These are phyloP conservation scores for Acacia pycnantha DNA, from an alignment of 331 rosid genomes.

Conservation along the genomic window DNA sequence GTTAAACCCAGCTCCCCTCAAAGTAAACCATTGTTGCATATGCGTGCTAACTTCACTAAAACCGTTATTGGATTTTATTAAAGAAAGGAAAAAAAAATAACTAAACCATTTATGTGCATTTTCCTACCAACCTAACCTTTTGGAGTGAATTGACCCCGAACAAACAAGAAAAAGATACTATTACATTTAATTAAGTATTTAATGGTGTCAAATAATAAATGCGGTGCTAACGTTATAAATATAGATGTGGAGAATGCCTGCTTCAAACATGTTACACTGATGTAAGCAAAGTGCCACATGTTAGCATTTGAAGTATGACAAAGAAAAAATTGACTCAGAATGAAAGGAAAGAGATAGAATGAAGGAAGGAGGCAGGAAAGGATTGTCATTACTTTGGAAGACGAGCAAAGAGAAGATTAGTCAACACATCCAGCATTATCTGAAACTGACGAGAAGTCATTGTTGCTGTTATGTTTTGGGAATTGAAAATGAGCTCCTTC, in stretches of 20 bases:
- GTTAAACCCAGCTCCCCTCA: not conserved
- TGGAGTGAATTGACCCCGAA: not conserved
- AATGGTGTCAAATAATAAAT: constrained; percentile 8
- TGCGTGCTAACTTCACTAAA: not conserved
- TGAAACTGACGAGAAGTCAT: constrained; percentile 99
- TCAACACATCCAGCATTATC: constrained; percentile 90
- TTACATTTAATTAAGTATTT: constrained; percentile 4
- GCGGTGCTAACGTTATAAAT: not conserved
- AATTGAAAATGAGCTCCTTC: constrained; percentile 89
- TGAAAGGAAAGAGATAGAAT: constrained; percentile 1
- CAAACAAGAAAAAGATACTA: not conserved
- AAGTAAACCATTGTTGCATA: not conserved
- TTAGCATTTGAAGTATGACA: constrained; percentile 16
- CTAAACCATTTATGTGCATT: not conserved
- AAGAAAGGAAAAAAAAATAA: not conserved
- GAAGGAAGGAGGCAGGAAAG: not conserved
- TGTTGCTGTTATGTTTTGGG: constrained; percentile 83
- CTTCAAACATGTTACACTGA: not conserved
- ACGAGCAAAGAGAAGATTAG: constrained; percentile 93
- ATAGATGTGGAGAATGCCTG: constrained; percentile 5
- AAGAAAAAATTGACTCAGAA: not conserved
- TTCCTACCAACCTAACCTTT: not conserved
- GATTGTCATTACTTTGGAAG: constrained; percentile 74
- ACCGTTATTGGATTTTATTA: not conserved
- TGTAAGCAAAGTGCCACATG: constrained; percentile 9